Evolutionary conservation across 1,284 basidiomycete species (phyloP), one percentile per base, ranked within the genome.

Genomic region (Xerocomus nothofagi): DNA sequence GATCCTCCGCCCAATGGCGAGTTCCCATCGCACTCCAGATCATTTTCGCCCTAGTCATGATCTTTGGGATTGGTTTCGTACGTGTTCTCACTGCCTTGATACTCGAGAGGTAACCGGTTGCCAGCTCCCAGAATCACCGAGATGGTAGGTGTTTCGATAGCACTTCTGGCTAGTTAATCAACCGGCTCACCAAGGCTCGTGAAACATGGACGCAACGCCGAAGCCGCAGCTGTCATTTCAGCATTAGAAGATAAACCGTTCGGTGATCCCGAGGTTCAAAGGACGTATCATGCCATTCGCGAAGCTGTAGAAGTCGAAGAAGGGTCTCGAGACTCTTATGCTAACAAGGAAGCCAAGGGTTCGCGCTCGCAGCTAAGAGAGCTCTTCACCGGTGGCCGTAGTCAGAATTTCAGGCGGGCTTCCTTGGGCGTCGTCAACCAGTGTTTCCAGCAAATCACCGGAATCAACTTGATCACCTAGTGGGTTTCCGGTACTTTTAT

Each of bases 21-120:
- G 79, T 81, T n/a, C 85, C 86, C 2, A 78, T 88, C 37, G 80
- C 81, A 1, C 69, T 88, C 32, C 86, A 89, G 61, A 81, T 83
- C 43, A 43, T 81, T 8, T 76, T 88, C 43, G 84, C 84, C 3
- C 49, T 82, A 6, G 68, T 85, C 38, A 81, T 88, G 73, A 73
- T 86, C 40, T 54, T 73, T 50, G 75, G 75, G 14, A 80, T 87
- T 20, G 66, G 66, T 24, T 78, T 82, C 58, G 79, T 84, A 59
- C 56, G 79, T 73, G 9, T 27, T 24, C 26, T 17, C 32, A 24
- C 26, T 23, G 39, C 37, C 18, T 32, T 7, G 2, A 20, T 37
- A 23, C n/a, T 18, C 33, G n/a, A 6, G 39, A 47, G n/a, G 17
- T 50, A 24, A 55, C 49, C 27, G 3, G 18, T 37, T 18, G 1